Conservation (phyloP, 495 filamentous ascomycete genomes). For the Pyrenula aspistea region DNA sequence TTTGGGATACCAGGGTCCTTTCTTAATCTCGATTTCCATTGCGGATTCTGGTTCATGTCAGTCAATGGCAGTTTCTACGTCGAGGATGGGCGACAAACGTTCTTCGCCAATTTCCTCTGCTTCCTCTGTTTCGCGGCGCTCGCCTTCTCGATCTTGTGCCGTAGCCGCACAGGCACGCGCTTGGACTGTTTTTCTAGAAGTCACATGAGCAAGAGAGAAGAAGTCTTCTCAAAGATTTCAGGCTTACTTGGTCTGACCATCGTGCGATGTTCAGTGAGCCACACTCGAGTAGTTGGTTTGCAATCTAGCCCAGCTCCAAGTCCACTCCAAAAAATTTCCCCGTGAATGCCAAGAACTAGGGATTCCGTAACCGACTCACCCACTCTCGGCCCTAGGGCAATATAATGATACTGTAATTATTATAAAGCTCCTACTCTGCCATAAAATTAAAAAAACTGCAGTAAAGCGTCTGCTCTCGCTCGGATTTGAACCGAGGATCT, state of each 20-base stretch:
- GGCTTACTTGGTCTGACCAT: constrained; percentile 42
- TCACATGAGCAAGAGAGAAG: not conserved
- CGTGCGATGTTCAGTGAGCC: constrained; percentile 1
- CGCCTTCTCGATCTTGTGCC: constrained; percentile 94
- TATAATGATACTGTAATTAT: too few species aligned
- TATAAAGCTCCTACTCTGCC: too few species aligned
- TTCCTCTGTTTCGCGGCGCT: constrained; percentile 85
- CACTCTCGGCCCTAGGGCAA: too few species aligned
- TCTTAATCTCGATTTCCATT: constrained; percentile 87
- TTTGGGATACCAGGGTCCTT: constrained; percentile 97
- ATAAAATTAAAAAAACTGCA: too few species aligned
- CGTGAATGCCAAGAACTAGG: not conserved
- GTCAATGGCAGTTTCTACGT: constrained; percentile 2
- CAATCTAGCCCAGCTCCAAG: too few species aligned
- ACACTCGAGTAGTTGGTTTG: too few species aligned
- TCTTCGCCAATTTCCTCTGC: constrained; percentile 74
- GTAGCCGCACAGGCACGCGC: constrained; percentile 72
- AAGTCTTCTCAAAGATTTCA: too few species aligned
- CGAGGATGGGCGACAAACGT: constrained; percentile 25
- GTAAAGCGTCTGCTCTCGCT: too few species aligned
- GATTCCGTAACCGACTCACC: too few species aligned
- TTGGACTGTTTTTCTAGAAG: constrained; percentile 81
- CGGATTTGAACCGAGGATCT: too few species aligned
- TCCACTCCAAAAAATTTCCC: not conserved
- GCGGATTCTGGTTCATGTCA: constrained; percentile 52